A percentile compares a stretch with the other conserved stretches of the same genome.
These are phyloP conservation scores for Glycine soja DNA, from an alignment of 306 rosid genomes.

Conservation along the genomic window DNA sequence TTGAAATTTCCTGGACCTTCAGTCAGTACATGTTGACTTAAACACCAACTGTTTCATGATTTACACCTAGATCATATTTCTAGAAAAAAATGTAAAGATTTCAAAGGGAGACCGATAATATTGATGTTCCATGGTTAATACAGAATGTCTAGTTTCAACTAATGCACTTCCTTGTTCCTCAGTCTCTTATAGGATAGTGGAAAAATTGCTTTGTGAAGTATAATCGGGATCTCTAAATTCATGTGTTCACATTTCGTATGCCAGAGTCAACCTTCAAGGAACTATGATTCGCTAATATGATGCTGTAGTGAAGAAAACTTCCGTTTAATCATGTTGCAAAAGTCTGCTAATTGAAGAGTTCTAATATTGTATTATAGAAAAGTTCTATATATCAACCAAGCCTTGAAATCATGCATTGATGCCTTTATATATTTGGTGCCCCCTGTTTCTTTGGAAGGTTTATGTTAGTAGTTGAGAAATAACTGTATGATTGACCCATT, in stretches of 20 bases:
- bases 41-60: background rate
- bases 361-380: background rate
- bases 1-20: too few relatives aligned
- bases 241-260: background rate
- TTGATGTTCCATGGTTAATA: background rate
- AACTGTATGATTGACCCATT: background rate
- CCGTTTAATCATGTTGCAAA: conserved; percentile 1
- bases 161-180: conserved; percentile 22
- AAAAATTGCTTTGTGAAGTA: conserved; percentile 6
- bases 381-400: background rate
- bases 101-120: background rate
- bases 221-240: background rate
- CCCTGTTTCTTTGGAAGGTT: background rate
- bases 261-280: background rate
- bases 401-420: conserved; percentile 30
- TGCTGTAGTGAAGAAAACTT: conserved; percentile 12
- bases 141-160: background rate
- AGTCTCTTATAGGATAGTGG: conserved; percentile 20
- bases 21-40: too few relatives aligned
- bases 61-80: background rate
- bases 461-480: background rate
- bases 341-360: conserved; percentile 1
- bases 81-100: background rate
- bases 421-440: background rate
- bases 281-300: conserved; percentile 28